Conservation (phyloP, 108 stramenopile genomes). For the Cylindrotheca fusiformis region DNA sequence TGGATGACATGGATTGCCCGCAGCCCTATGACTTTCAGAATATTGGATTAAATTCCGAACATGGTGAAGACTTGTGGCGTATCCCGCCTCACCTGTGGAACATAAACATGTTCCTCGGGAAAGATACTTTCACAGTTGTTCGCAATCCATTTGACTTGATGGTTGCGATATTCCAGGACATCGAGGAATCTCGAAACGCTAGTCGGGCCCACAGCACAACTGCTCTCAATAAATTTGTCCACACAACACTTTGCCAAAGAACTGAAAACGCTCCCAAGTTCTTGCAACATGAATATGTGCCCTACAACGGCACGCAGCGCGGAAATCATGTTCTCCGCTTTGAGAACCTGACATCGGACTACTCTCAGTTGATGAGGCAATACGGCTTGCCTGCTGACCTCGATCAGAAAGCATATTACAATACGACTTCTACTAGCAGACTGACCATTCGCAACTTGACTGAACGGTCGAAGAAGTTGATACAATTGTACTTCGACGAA, state of each 20-base stretch:
- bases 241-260: background rate
- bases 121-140: background rate
- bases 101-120: background rate
- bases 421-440: too few species aligned
- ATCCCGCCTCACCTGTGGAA: background rate
- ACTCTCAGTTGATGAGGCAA: background rate
- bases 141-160: background rate
- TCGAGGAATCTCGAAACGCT: background rate
- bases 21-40: background rate
- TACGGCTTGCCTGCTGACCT: background rate
- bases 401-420: too few species aligned
- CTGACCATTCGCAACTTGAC: background rate
- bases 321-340: background rate
- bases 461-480: conserved; percentile 1
- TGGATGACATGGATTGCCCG: background rate
- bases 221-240: background rate
- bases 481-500: background rate
- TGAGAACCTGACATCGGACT: background rate
- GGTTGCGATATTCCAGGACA: background rate
- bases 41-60: background rate
- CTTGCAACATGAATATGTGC: background rate
- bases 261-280: background rate
- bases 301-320: background rate
- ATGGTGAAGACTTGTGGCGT: background rate
- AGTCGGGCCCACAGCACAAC: background rate